A percentile compares a stretch with the other conserved stretches of the same genome.
Conservation (phyloP, 129 eudicot species). For the Smallanthus sonchifolius region DNA sequence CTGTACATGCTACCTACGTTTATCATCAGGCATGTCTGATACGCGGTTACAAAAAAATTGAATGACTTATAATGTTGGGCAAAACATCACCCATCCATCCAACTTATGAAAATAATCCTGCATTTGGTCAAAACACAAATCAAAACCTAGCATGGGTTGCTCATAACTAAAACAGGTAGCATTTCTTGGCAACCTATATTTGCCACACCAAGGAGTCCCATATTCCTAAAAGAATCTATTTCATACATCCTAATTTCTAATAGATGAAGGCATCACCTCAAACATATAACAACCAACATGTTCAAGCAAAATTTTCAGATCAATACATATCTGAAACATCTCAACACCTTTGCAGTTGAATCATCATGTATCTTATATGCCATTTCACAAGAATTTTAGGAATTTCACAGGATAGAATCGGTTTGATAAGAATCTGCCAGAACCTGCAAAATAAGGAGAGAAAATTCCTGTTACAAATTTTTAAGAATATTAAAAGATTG, state of each 20-base stretch:
- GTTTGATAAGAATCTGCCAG: conserved; percentile 4
- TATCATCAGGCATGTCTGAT: conserved; percentile 28
- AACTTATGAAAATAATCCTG: conserved; percentile 27
- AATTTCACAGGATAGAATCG: conserved; percentile 5
- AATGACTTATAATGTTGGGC: conserved; percentile 15
- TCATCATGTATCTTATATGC: not conserved
- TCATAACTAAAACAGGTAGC: conserved; percentile 27
- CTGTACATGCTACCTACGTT: conserved; percentile 22
- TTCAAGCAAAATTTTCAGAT: conserved; percentile 24
- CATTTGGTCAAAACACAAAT: conserved; percentile 10
- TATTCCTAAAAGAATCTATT: conserved; percentile 27
- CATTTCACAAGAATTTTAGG: conserved; percentile 12
- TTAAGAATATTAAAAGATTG: not conserved
- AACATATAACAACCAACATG: conserved; percentile 3
- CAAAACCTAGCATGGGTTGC: conserved; percentile 29
- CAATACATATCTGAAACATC: not conserved
- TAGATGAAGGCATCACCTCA: conserved; percentile 11
- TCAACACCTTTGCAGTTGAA: not conserved
- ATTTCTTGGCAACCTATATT: conserved; percentile 38
- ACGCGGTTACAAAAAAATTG: conserved; percentile 8
- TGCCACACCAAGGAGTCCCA: conserved; percentile 33
- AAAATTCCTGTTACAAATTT: not conserved
- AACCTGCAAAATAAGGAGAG: conserved; percentile 7
- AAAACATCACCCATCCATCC: conserved; percentile 18
- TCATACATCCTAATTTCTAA: conserved; percentile 34